These are phyloP conservation scores for Magnaporthales sp. DNA, from an alignment of 2,329 filamentous ascomycete species.

Conservation along the genomic window DNA sequence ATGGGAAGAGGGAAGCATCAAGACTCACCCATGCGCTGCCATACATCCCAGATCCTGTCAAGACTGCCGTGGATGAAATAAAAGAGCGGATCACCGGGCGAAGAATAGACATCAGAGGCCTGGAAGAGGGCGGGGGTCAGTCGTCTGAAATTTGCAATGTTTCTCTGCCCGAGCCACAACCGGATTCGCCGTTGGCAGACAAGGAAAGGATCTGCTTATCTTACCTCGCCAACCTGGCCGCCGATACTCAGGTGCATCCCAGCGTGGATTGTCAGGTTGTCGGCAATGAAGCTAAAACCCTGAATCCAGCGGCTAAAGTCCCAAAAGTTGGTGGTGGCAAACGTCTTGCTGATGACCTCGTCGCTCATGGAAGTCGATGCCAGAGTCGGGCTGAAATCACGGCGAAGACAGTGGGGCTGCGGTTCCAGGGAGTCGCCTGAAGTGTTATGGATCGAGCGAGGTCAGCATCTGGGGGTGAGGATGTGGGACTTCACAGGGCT, in stretches of 20 bases:
- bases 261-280: background rate
- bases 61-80: slow-evolving; percentile 20
- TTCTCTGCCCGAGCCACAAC: too few relatives aligned
- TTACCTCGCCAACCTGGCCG: slow-evolving; percentile 1
- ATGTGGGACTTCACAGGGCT: background rate
- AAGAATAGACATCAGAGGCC: background rate
- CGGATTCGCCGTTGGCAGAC: background rate
- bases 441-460: background rate
- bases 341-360: background rate
- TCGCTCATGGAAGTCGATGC: background rate
- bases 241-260: slow-evolving; percentile 1
- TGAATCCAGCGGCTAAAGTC: background rate
- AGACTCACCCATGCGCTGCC: slow-evolving; percentile 2
- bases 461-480: background rate
- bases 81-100: slow-evolving; percentile 9
- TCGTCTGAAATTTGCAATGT: background rate
- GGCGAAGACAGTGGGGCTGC: slow-evolving; percentile 1
- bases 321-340: background rate
- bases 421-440: background rate
- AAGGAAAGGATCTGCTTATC: background rate
- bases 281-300: background rate
- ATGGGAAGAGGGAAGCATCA: background rate
- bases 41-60: slow-evolving; percentile 8
- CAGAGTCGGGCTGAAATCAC: background rate
- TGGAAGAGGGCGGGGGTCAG: background rate